phyloP scores from a whole-genome alignment of 2,329 filamentous ascomycete genomes.

The Cyclaneusma minus region DNA sequence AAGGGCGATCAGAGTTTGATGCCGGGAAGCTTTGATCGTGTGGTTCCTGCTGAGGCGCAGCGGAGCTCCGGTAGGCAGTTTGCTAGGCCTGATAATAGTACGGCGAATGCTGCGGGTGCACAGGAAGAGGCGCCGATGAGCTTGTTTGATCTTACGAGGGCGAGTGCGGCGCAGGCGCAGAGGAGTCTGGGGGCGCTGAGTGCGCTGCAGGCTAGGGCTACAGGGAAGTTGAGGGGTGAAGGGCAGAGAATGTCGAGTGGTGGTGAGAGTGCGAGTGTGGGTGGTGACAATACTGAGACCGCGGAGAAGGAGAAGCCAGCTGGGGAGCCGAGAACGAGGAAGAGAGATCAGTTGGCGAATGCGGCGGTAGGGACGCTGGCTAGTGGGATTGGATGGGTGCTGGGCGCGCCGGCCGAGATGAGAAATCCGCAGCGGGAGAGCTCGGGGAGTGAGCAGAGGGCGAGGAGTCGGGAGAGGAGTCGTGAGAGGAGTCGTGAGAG shows the following conservation, averaged over 20 bases:
- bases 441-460: no score
- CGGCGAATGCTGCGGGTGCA: constrained; percentile 26
- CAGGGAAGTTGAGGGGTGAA: not conserved
- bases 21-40: constrained; percentile 35
- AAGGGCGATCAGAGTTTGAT: constrained; percentile 42
- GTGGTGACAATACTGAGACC: constrained; percentile 3
- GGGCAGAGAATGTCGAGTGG: not conserved
- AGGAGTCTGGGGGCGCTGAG: constrained; percentile 38
- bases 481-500: no score
- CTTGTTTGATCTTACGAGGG: constrained; percentile 46
- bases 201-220: constrained; percentile 11
- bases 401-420: constrained; percentile 34
- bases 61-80: constrained; percentile 23
- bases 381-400: constrained; percentile 51
- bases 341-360: constrained; percentile 55
- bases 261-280: not conserved
- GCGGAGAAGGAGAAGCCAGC: constrained; percentile 23
- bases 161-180: constrained; percentile 42
- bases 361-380: constrained; percentile 52
- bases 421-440: no score
- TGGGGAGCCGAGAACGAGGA: constrained; percentile 35
- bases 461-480: no score
- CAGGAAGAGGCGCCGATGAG: constrained; percentile 46
- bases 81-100: no score
- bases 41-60: constrained; percentile 14